Conservation (phyloP, 192 early-diverging fungal genomes). For the Glomus cerebriforme region DNA sequence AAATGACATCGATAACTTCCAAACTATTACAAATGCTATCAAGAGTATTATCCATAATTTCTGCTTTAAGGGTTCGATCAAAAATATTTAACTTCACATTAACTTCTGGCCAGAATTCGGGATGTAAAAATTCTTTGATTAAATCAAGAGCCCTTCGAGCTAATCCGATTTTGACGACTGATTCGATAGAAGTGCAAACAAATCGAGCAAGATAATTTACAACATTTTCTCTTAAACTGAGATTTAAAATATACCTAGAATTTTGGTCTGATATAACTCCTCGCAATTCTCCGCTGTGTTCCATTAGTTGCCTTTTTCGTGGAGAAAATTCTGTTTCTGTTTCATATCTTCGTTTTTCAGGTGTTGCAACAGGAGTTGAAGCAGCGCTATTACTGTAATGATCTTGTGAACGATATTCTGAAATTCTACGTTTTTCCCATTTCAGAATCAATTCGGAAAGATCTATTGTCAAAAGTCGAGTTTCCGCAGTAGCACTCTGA, state of each 20-base stretch:
- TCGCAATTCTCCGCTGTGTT: constrained; percentile 12
- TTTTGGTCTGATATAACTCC: neutral
- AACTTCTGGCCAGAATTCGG: constrained; percentile 74
- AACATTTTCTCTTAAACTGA: constrained; percentile 57
- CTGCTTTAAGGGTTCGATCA: constrained; percentile 64
- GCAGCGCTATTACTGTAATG: constrained; percentile 4
- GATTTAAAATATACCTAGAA: constrained; percentile 49
- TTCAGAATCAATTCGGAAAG: constrained; percentile 85
- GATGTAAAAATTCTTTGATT: constrained; percentile 60
- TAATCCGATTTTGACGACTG: constrained; percentile 45
- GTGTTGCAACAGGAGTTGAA: constrained; percentile 31
- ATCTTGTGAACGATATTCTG: constrained; percentile 40
- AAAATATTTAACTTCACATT: constrained; percentile 65
- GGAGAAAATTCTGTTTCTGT: constrained; percentile 14
- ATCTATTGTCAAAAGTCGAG: constrained; percentile 82
- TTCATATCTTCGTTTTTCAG: constrained; percentile 25
- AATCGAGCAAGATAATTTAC: constrained; percentile 67
- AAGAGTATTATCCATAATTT: constrained; percentile 56
- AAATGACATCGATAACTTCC: constrained; percentile 66
- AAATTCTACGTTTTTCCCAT: constrained; percentile 82
- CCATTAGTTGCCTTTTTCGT: constrained; percentile 23
- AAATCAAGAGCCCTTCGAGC: constrained; percentile 67
- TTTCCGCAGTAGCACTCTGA: constrained; percentile 84
- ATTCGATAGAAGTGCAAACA: constrained; percentile 59
- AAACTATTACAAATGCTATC: constrained; percentile 65